These are phyloP conservation scores for Candida alai DNA, from an alignment of 805 yeast genomes.

Conservation along the genomic window DNA sequence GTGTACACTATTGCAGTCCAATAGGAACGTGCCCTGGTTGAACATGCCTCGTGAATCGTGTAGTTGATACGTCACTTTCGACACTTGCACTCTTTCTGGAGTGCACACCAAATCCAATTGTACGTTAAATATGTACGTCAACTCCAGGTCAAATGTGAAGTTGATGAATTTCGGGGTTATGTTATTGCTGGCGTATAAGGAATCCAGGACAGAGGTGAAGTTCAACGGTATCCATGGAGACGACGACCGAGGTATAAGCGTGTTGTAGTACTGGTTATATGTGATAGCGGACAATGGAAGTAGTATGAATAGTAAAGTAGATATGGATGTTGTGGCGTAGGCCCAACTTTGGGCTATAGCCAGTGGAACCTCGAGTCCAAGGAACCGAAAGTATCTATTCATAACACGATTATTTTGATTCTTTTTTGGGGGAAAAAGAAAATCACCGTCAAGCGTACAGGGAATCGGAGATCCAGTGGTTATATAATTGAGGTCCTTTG, in stretches of 20 bases:
- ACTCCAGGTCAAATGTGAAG: constrained; percentile 9
- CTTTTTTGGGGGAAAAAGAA: too few relatives aligned
- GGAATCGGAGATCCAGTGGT: too few relatives aligned
- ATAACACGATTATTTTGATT: too few relatives aligned
- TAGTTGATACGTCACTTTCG: constrained; percentile 10
- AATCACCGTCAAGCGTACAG: too few relatives aligned
- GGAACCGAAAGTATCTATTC: constrained; percentile 5
- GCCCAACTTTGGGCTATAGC: constrained; percentile 21
- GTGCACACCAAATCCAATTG: constrained; percentile 7
- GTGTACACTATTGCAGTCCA: constrained; percentile 30
- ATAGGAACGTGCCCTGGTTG: constrained; percentile 12
- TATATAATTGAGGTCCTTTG: too few relatives aligned
- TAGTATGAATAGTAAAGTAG: constrained; percentile 24
- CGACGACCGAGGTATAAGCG: constrained; percentile 25
- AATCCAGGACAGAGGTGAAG: constrained; percentile 3
- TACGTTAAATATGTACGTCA: constrained; percentile 5
- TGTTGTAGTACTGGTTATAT: constrained; percentile 31
- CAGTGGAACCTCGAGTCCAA: constrained; percentile 16
- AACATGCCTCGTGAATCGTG: constrained; percentile 2
- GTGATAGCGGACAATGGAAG: constrained; percentile 34
- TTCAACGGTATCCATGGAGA: constrained; percentile 9
- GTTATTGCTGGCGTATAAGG: constrained; percentile 2
- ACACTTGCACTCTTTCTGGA: not conserved
- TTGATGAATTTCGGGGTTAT: constrained; percentile 1
- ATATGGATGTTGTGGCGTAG: constrained; percentile 16